Base-by-base conservation (phyloP, 495 filamentous ascomycete species). In the Articulospora tetracladia region DNA sequence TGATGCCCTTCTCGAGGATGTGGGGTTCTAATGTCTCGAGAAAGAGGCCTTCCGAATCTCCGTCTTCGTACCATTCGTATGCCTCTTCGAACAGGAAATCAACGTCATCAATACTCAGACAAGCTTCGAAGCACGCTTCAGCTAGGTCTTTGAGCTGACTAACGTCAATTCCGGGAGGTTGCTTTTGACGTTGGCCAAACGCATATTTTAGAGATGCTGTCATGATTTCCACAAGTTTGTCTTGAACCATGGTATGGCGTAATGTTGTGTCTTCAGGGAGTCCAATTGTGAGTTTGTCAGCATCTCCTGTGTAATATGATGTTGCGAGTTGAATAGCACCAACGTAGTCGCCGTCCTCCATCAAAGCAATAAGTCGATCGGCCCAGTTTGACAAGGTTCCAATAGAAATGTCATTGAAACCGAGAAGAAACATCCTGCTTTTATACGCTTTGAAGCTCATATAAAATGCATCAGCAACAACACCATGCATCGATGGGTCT, bases 381-480 rank as follows among this genome's bases (percentile, higher is more conserved):
- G 94, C 94, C 94, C 94, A 98, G 66, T 98, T 98, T 13, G 95
- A 97, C 48, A 98, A 74, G 30, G 86, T 88, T 22, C 94, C 94
- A 50, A 98, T 86, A 1, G 91, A 88, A 10, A 96, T 73, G 66
- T 98, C 94, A 69, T 89, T 91, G 75, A 90, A 91, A 41, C 93
- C 93, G 22, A 98, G 77, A 13, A 98, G 76, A 68, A 98, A 98
- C 46, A 97, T 77, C 13, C 94, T 85, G 17, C 95, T 92, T 72
- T 98, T 98, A 72, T 97, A 97, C 3, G 90, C 83, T 61, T 90
- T 90, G 71, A 98, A 93, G 70, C 95, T 97, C 87, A 97, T 96
- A 68, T 94, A 90, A 65, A 97, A 98, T 17, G 95, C 94, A 77
- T 98, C 95, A 15, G 93, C 93, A 47, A 98, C 91, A 20, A 97